Base-by-base conservation (phyloP, 2,329 filamentous ascomycete species). In the Xylaria sp. region DNA sequence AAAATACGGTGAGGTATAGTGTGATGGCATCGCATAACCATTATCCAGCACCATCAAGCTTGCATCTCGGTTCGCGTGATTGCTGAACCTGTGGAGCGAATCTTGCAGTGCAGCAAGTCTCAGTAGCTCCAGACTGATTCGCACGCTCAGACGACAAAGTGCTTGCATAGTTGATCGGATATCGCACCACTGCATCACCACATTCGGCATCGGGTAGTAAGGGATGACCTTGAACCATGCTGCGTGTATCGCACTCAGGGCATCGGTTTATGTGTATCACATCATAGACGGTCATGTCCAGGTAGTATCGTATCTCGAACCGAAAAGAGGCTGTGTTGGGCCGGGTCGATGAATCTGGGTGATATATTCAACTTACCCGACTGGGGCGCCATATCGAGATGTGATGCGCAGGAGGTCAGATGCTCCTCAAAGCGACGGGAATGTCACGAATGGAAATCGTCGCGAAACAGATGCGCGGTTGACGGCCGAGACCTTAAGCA, bases 381-480 rank as follows among this genome's bases (percentile, higher is more conserved):
- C 54, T 70, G 68, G 19, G 69, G 69, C 46, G 69, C 69, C 69
- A 71, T 71, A 18, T 60, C 57, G 55, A 54, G 30, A 61, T 42
- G 34, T 52, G 39, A 61, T 42, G 34, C 50, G 39, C 19, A 47
- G 39, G 53, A 39, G 42, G 8, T 34, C 34, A 47, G 44, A 35
- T 46, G 47, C 49, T 61, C 58, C 11, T 18, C 54, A 52, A 54
- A 42, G 61, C 62, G 51, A 13, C 19, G n/a, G 2, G 9, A 37
- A 34, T 42, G 30, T 9, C 16, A 19, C n/a, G 5, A 44, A 54
- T 18, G 6, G 39, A 53, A 18, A 8, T 23, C 30, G 44, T 57
- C 42, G 34, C 37, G 42, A 48, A 47, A 9, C 4, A 46, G 16
- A 60, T 18, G 37, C 50, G 55, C n/a, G 18, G 37, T 47, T 55